Conservation (phyloP, 2,329 filamentous ascomycete species). For the Colletotrichum eremochloae region DNA sequence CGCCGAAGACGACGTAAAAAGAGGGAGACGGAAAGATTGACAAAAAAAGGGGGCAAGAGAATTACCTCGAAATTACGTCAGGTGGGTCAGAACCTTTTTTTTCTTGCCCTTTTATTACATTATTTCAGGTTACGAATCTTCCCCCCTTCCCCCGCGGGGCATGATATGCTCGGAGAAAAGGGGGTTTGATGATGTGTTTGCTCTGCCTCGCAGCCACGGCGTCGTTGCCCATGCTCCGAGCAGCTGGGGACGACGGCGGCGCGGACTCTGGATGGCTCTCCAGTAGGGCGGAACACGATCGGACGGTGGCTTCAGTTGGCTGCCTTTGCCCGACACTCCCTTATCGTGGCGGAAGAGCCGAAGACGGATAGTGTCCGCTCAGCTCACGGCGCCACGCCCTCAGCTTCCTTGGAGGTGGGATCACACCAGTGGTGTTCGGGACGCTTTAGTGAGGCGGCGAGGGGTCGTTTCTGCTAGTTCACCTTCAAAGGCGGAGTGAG, state of each 20-base stretch:
- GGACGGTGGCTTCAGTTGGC: slow-evolving; percentile 26
- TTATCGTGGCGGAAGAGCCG: neutral
- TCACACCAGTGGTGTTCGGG: slow-evolving; percentile 13
- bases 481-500: neutral
- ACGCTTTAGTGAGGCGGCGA: slow-evolving; percentile 11
- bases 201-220: too few relatives aligned
- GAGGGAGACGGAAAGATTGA: too few relatives aligned
- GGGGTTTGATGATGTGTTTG: too few relatives aligned
- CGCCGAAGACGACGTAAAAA: too few relatives aligned
- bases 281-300: slow-evolving; percentile 13
- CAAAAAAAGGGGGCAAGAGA: slow-evolving; percentile 9
- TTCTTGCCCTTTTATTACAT: too few relatives aligned
- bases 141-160: too few relatives aligned
- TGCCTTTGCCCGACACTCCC: too few relatives aligned
- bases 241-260: slow-evolving; percentile 14
- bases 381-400: slow-evolving; percentile 7
- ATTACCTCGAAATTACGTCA: slow-evolving; percentile 38
- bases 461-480: too few relatives aligned
- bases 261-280: neutral
- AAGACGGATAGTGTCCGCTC: slow-evolving; percentile 15
- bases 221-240: neutral
- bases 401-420: slow-evolving; percentile 5
- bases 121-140: too few relatives aligned
- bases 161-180: too few relatives aligned
- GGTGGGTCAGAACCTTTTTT: slow-evolving; percentile 29